Evolutionary conservation across 2,329 filamentous ascomycete genomes (phyloP).

Genomic region (Leptographium lundbergii): DNA sequence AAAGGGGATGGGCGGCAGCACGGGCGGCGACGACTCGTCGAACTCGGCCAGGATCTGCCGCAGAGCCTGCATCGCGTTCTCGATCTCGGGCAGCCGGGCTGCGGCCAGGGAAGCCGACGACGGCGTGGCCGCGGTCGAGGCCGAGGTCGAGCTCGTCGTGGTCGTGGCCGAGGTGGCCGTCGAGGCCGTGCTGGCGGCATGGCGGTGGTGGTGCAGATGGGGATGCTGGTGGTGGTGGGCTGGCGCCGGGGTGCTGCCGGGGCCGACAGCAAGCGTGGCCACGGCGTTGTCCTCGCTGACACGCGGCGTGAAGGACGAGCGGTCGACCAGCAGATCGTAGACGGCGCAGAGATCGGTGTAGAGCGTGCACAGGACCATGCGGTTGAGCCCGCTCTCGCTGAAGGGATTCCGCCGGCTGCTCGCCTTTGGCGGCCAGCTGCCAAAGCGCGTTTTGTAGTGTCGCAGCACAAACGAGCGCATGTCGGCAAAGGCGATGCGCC

Average conservation of each 20-base stretch:
- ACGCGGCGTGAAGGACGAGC: slow-evolving; percentile 63
- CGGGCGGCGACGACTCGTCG: slow-evolving; percentile 77
- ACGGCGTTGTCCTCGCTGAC: slow-evolving; percentile 47
- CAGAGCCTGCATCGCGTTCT: slow-evolving; percentile 55
- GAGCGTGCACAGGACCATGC: slow-evolving; percentile 65
- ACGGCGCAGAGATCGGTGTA: slow-evolving; percentile 78
- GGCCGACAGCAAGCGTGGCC: neutral
- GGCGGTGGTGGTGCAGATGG: neutral
- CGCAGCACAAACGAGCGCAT: slow-evolving; percentile 62
- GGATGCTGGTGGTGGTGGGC: neutral
- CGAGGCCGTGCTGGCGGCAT: neutral
- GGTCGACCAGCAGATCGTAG: slow-evolving; percentile 82
- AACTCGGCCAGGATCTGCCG: slow-evolving; percentile 76
- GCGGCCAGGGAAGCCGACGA: slow-evolving; percentile 15
- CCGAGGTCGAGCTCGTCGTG: neutral
- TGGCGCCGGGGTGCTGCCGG: slow-evolving; percentile 15
- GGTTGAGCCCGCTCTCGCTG: slow-evolving; percentile 74
- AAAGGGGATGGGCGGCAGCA: slow-evolving; percentile 83
- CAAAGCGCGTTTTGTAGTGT: slow-evolving; percentile 49
- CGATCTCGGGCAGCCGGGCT: slow-evolving; percentile 26
- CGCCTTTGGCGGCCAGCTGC: slow-evolving; percentile 81
- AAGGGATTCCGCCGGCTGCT: slow-evolving; percentile 86
- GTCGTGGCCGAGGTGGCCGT: neutral
- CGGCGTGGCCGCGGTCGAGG: neutral
- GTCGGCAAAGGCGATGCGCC: slow-evolving; percentile 61